Conservation (phyloP, 208 protist species). For the Trypanosomatidae sp. region DNA sequence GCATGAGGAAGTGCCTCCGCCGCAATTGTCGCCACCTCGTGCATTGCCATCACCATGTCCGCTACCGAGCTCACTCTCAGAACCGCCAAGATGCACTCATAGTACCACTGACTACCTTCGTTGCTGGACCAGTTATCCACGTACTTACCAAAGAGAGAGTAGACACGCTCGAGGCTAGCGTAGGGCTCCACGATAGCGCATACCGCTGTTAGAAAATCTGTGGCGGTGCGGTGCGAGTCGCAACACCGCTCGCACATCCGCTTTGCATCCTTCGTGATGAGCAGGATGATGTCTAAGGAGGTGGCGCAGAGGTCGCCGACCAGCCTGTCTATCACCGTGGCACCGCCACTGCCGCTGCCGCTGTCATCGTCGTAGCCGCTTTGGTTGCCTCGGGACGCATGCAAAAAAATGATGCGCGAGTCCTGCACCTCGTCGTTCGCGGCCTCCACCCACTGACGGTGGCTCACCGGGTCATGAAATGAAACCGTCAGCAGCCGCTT, state of each 20-base stretch:
- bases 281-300: conserved; percentile 61
- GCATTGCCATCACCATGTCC: conserved; percentile 51
- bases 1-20: neutral
- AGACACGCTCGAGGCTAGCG: conserved; percentile 45
- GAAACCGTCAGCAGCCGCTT: conserved; percentile 44
- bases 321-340: conserved; percentile 12
- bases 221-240: conserved; percentile 40
- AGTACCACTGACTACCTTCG: conserved; percentile 44
- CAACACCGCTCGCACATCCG: conserved; percentile 50
- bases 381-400: neutral
- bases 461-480: conserved; percentile 22
- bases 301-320: conserved; percentile 54
- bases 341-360: conserved; percentile 2
- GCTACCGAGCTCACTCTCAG: conserved; percentile 33
- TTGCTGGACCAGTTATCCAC: conserved; percentile 19
- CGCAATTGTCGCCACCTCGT: conserved; percentile 1
- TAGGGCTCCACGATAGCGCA: conserved; percentile 71
- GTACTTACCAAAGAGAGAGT: conserved; percentile 14
- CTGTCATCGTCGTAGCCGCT: neutral
- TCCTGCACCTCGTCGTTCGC: conserved; percentile 62
- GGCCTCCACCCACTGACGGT: conserved; percentile 38
- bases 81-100: conserved; percentile 34
- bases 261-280: conserved; percentile 66
- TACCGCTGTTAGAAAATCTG: conserved; percentile 64
- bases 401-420: conserved; percentile 39